Conservation (phyloP, 192 early-diverging fungal species). For the Coemansia sp. region DNA sequence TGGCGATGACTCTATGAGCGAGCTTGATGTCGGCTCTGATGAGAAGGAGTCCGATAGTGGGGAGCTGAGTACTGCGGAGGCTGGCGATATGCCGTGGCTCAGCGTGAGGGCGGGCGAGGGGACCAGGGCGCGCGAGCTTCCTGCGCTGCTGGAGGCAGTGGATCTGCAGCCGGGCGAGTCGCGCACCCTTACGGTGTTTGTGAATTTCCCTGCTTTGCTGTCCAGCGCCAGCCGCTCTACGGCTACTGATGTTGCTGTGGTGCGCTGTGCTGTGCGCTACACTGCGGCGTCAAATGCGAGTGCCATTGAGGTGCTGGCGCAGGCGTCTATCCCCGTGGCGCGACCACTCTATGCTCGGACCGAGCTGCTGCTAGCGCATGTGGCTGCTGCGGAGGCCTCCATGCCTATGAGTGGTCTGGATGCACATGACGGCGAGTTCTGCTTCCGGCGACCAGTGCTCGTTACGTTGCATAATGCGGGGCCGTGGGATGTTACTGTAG, state of each 20-base stretch:
- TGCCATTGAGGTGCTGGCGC: not conserved
- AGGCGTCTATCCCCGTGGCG: conserved; percentile 21
- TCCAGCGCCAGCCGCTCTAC: conserved; percentile 2
- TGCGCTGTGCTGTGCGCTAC: not conserved
- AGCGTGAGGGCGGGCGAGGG: not conserved
- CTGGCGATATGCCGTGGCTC: conserved; percentile 3
- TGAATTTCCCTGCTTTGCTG: conserved; percentile 21
- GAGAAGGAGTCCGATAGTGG: not conserved
- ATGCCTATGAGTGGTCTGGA: too few relatives aligned
- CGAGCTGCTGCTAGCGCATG: conserved; percentile 12
- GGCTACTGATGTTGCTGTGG: not conserved
- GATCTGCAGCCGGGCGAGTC: conserved; percentile 9
- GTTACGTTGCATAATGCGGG: conserved; percentile 28
- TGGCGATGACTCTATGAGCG: conserved; percentile 7
- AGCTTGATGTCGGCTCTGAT: conserved; percentile 1
- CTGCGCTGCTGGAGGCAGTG: not conserved
- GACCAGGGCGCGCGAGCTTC: not conserved
- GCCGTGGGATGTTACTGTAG: conserved; percentile 24
- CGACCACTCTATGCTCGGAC: conserved; percentile 21
- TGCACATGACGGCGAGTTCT: conserved; percentile 11
- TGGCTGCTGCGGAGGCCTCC: conserved; percentile 8
- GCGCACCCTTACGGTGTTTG: conserved; percentile 11
- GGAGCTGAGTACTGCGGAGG: not conserved
- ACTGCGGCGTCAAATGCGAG: not conserved
- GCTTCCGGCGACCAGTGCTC: conserved; percentile 36